A percentile compares a stretch with the other conserved stretches of the same genome.
Conservation (phyloP, 2,329 filamentous ascomycete genomes). For the Apiospora rasikravindrae region DNA sequence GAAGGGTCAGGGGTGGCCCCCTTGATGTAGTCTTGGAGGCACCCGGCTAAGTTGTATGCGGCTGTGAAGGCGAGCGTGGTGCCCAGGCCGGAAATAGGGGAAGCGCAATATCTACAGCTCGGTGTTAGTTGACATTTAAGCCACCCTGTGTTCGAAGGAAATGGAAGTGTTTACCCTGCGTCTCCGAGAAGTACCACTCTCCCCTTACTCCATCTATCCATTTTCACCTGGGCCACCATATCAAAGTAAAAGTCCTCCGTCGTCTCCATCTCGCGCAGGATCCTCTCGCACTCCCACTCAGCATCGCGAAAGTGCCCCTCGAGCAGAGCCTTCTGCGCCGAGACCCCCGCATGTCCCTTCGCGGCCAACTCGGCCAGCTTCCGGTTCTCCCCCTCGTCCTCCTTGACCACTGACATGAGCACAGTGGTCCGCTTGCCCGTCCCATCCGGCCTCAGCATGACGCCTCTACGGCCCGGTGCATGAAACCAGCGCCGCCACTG, state of each 20-base stretch:
- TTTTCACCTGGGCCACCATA: conserved; percentile 48
- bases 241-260: conserved; percentile 52
- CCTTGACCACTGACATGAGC: conserved; percentile 37
- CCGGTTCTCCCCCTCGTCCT: conserved; percentile 30
- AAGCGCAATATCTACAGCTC: conserved; percentile 44
- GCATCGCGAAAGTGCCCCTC: conserved; percentile 47
- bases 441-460: conserved; percentile 7
- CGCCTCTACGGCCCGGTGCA: neutral
- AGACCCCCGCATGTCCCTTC: conserved; percentile 23
- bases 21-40: conserved; percentile 37
- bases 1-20: conserved; percentile 29
- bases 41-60: conserved; percentile 57
- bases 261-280: conserved; percentile 42
- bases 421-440: conserved; percentile 22
- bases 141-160: neutral
- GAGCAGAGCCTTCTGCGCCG: conserved; percentile 45
- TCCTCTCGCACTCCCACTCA: conserved; percentile 50
- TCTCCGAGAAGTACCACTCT: conserved; percentile 54
- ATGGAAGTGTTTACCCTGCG: conserved; percentile 39
- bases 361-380: conserved; percentile 27
- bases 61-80: conserved; percentile 50
- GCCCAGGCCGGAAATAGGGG: conserved; percentile 54
- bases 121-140: neutral
- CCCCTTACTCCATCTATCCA: conserved; percentile 40
- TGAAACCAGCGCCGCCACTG: conserved; percentile 12